phyloP scores from a whole-genome alignment of 805 yeast species.

The Saturnispora sanitii region DNA sequence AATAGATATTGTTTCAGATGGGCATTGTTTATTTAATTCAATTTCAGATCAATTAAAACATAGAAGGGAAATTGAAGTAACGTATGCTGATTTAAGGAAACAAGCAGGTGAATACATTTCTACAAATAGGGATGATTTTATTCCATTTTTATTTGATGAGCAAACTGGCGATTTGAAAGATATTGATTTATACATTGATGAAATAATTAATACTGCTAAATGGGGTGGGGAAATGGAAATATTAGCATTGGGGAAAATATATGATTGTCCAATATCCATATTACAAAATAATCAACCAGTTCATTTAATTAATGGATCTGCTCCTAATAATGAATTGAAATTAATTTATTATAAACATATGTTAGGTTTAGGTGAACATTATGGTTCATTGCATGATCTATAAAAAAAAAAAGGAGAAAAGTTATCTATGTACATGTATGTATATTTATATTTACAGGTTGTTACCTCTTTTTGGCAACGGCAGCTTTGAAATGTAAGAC shows the following conservation, averaged over 20 bases:
- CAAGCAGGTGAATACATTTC: constrained; percentile 60
- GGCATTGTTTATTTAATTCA: constrained; percentile 87
- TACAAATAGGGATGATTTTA: constrained; percentile 54
- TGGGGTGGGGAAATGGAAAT: constrained; percentile 98
- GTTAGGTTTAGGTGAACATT: constrained; percentile 91
- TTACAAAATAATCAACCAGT: constrained; percentile 70
- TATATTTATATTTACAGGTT: not conserved
- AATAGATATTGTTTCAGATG: constrained; percentile 78
- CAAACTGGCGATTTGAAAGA: constrained; percentile 53
- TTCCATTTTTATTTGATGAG: constrained; percentile 81
- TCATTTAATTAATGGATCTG: constrained; percentile 51
- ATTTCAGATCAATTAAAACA: constrained; percentile 62
- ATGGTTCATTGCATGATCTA: constrained; percentile 53
- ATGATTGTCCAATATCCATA: constrained; percentile 63
- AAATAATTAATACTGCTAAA: constrained; percentile 66
- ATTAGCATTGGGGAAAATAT: constrained; percentile 66
- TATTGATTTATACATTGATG: constrained; percentile 56
- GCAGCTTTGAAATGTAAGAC: constrained; percentile 88
- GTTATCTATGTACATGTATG: too few relatives aligned
- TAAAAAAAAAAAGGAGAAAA: not conserved
- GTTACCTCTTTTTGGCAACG: constrained; percentile 28
- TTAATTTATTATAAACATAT: constrained; percentile 77
- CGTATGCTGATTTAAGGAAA: constrained; percentile 48
- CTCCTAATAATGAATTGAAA: constrained; percentile 43
- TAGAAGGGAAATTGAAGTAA: constrained; percentile 35